phyloP scores from a whole-genome alignment of 2,329 filamentous ascomycete species.

The Cryphonectria japonica region DNA sequence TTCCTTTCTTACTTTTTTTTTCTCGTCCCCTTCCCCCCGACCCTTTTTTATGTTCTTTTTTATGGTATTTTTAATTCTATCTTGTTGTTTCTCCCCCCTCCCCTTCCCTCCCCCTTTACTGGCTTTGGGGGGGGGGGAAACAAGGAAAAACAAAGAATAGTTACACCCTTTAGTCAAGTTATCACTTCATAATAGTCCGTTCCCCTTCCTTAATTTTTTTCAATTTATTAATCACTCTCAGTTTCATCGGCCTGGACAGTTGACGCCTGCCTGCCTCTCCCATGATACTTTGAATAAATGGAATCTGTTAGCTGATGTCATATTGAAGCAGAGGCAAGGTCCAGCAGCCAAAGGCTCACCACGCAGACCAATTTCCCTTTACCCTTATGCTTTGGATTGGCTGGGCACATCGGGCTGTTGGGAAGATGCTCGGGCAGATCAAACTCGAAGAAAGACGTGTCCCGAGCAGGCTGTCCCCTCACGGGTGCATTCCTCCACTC shows the following conservation, averaged over 20 bases:
- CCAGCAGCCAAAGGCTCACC: constrained; percentile 29
- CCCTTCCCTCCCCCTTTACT: background rate
- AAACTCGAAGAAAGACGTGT: constrained; percentile 46
- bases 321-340: background rate
- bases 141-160: too few relatives aligned
- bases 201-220: background rate
- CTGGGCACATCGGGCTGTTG: constrained; percentile 55
- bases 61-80: too few relatives aligned
- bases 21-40: background rate
- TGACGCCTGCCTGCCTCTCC: constrained; percentile 21
- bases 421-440: constrained; percentile 56
- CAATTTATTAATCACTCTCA: background rate
- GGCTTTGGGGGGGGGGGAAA: too few relatives aligned
- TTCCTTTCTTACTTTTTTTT: background rate
- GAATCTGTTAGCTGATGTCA: background rate
- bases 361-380: constrained; percentile 55
- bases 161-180: background rate
- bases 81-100: too few relatives aligned
- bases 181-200: background rate
- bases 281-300: constrained; percentile 26
- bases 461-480: constrained; percentile 31
- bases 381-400: constrained; percentile 48
- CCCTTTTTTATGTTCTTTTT: too few relatives aligned
- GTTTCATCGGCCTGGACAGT: background rate
- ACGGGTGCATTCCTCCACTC: constrained; percentile 40